phyloP scores from a whole-genome alignment of 2,329 filamentous ascomycete genomes.

The Neofusicoccum cordaticola region DNA sequence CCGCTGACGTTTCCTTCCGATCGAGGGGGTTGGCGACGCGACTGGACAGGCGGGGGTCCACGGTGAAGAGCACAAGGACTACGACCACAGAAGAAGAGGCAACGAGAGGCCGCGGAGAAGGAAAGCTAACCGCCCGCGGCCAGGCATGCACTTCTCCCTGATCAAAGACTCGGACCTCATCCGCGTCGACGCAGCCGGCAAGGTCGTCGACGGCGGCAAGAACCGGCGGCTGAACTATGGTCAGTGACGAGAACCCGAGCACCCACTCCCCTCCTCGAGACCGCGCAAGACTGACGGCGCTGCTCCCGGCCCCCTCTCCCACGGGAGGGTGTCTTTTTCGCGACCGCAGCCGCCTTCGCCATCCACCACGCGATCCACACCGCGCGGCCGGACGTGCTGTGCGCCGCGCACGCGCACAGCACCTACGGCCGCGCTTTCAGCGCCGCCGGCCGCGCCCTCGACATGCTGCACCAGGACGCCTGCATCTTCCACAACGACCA shows the following conservation, averaged over 20 bases:
- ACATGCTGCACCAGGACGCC: conserved; percentile 69
- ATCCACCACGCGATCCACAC: conserved; percentile 69
- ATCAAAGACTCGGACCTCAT: conserved; percentile 66
- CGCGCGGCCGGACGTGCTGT: conserved; percentile 61
- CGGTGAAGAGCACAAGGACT: too few species aligned
- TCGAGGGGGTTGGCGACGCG: too few species aligned
- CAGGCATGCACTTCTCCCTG: conserved; percentile 61
- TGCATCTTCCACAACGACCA: conserved; percentile 63
- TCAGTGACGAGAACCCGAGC: conserved; percentile 24
- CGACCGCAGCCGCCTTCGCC: conserved; percentile 66
- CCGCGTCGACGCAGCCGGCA: conserved; percentile 60
- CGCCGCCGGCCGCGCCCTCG: conserved; percentile 60
- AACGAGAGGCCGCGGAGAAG: too few species aligned
- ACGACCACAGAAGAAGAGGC: too few species aligned
- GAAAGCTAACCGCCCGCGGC: too few species aligned
- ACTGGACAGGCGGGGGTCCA: too few species aligned
- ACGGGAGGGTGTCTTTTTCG: conserved; percentile 20
- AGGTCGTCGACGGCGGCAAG: conserved; percentile 60
- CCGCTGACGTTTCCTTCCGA: too few species aligned
- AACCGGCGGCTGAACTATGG: conserved; percentile 25
- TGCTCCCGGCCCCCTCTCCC: too few species aligned
- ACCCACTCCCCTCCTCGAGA: too few species aligned
- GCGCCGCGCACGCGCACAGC: conserved; percentile 67
- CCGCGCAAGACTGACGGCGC: too few species aligned
- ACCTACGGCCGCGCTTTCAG: conserved; percentile 65